Evolutionary conservation across 192 early-diverging fungal genomes (phyloP), one percentile per base, ranked within the genome.

Genomic region (Coemansia sp.): DNA sequence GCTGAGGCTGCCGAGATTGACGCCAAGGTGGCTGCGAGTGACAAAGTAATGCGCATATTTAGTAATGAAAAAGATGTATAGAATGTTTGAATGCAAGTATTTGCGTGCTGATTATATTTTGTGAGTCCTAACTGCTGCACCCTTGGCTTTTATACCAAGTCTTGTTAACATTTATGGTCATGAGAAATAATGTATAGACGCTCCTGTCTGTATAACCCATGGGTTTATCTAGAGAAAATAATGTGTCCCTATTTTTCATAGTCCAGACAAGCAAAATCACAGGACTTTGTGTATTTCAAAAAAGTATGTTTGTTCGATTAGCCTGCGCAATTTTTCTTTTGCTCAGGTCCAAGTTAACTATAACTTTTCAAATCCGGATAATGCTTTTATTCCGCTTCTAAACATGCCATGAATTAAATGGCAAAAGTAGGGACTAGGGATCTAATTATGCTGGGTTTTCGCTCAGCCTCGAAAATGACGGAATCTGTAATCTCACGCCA

Each of bases 41-140:
- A 72, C 22, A 60, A 48, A 66, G 50, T 26, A 41, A 62, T 54
- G 59, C 70, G 70, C 70, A 72, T 72, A 50, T 47, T 59, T 25
- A 17, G 39, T 57, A 29, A 49, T 8, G 7, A 49, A 49, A 19
- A 49, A 8, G 8, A 16, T 45, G 10, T 49, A 17, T n/a, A 49
- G 5, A 3, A 9, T 16, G 14, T 47, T 47, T 47, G 16, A 17
- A 47, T n/a, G 43, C 31, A 47, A 2, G 12, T 49, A 19, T 49
- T 19, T 8, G 48, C 19, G n/a, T n/a, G 7, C 19, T 49, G 16
- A 8, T 21, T 19, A 49, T 49, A 49, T 7, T n/a, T 49, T 19
- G 19, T 19, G 8, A 45, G 48, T 19, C 31, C 31, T 35, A 12
- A 3, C 41, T 12, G 41, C 41, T 35, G 31, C 14, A 16, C 3